Conservation (phyloP, 2,329 filamentous ascomycete genomes). For the Phialophora chinensis region DNA sequence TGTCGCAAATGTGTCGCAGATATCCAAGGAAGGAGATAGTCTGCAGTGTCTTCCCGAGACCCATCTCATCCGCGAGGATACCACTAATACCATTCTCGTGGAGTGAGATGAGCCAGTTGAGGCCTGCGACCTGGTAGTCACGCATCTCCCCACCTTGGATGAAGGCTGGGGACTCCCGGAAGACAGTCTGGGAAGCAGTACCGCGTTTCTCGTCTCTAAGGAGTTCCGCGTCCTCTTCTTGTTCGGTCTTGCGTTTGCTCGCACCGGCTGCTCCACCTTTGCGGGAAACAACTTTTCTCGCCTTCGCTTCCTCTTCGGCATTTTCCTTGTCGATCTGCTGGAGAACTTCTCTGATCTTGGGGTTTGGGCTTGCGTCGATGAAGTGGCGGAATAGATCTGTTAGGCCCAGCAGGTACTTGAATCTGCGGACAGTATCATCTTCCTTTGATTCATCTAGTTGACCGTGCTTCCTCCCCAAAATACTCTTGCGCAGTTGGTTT, state of each 20-base stretch:
- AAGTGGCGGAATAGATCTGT: slow-evolving; percentile 98
- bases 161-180: slow-evolving; percentile 91
- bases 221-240: slow-evolving; percentile 94
- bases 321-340: slow-evolving; percentile 94
- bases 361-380: slow-evolving; percentile 96
- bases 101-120: slow-evolving; percentile 97
- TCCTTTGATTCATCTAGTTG: slow-evolving; percentile 92
- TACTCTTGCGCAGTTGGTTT: slow-evolving; percentile 85
- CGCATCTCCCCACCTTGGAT: slow-evolving; percentile 85
- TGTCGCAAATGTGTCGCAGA: slow-evolving; percentile 85
- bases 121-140: slow-evolving; percentile 92
- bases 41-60: slow-evolving; percentile 94
- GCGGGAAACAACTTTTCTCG: slow-evolving; percentile 75
- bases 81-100: slow-evolving; percentile 99
- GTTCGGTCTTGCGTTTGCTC: slow-evolving; percentile 85
- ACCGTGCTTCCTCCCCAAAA: slow-evolving; percentile 94
- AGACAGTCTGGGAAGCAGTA: slow-evolving; percentile 83
- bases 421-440: slow-evolving; percentile 91
- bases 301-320: slow-evolving; percentile 69
- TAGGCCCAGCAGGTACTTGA: slow-evolving; percentile 90
- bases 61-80: slow-evolving; percentile 98
- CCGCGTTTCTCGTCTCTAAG: slow-evolving; percentile 86
- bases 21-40: slow-evolving; percentile 98
- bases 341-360: slow-evolving; percentile 92
- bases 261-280: slow-evolving; percentile 80